Conservation (phyloP, 140 eudicot species). For the Eryngium alpinum region DNA sequence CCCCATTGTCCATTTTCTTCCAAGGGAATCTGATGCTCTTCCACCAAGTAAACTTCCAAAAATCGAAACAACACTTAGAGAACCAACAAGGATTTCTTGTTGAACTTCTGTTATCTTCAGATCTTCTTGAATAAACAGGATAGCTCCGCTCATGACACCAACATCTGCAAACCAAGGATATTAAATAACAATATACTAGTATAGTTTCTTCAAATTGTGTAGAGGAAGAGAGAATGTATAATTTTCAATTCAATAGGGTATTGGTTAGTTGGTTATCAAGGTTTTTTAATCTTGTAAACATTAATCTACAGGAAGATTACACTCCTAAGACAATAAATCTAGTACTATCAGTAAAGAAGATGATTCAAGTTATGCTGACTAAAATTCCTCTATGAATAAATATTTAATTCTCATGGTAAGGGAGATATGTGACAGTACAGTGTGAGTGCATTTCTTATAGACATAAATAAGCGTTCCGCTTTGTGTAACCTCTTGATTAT, state of each 20-base stretch:
- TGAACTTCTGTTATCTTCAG: conserved; percentile 71
- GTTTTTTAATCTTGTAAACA: background rate
- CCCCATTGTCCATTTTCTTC: conserved; percentile 96
- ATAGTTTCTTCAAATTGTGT: background rate
- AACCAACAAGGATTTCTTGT: conserved; percentile 80
- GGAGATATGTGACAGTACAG: too few relatives aligned
- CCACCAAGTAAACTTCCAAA: conserved; percentile 86
- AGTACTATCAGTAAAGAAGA: too few relatives aligned
- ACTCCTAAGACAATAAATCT: too few relatives aligned
- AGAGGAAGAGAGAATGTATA: background rate
- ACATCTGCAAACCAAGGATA: conserved; percentile 48
- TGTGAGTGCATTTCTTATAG: too few relatives aligned
- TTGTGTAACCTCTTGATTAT: too few relatives aligned
- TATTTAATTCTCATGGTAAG: too few relatives aligned
- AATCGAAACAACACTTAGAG: conserved; percentile 67
- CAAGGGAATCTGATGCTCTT: conserved; percentile 72
- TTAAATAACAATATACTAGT: background rate
- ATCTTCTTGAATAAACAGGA: conserved; percentile 75
- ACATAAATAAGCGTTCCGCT: too few relatives aligned
- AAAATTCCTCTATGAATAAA: too few relatives aligned
- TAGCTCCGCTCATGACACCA: conserved; percentile 98
- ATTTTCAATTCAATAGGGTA: background rate
- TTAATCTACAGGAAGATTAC: background rate
- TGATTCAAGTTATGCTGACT: too few relatives aligned
- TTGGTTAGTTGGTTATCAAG: background rate